These are phyloP conservation scores for Geotrichum carabidarum DNA, from an alignment of 1,139 yeast genomes.

Conservation along the genomic window DNA sequence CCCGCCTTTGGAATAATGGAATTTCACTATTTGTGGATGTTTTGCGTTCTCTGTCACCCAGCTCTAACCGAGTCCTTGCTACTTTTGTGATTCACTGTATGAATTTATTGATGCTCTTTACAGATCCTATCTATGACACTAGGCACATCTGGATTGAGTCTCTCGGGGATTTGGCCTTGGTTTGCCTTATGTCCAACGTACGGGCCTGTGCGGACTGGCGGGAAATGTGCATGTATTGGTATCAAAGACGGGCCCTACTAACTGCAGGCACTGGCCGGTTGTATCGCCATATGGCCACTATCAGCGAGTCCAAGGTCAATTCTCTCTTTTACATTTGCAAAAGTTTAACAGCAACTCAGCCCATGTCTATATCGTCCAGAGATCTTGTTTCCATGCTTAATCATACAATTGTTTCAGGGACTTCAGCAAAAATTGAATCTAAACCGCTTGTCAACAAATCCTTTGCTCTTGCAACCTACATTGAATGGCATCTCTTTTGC, in stretches of 20 bases:
- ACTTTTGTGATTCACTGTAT: slow-evolving; percentile 31
- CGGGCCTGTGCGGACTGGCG: slow-evolving; percentile 31
- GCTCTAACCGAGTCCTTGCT: slow-evolving; percentile 27
- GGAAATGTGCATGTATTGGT: slow-evolving; percentile 34
- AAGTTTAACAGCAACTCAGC: slow-evolving; percentile 27
- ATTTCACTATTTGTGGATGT: slow-evolving; percentile 32
- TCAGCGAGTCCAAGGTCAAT: slow-evolving; percentile 29
- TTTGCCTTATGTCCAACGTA: slow-evolving; percentile 28
- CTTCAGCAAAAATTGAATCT: not conserved
- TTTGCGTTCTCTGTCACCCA: slow-evolving; percentile 28
- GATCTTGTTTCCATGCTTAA: slow-evolving; percentile 1
- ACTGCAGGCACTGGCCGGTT: slow-evolving; percentile 35
- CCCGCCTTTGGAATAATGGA: slow-evolving; percentile 36
- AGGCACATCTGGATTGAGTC: slow-evolving; percentile 36
- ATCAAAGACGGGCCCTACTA: slow-evolving; percentile 29
- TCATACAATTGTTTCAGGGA: not conserved
- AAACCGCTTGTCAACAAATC: not conserved
- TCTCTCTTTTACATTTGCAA: slow-evolving; percentile 35
- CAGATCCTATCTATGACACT: slow-evolving; percentile 33
- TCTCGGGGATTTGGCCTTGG: slow-evolving; percentile 35
- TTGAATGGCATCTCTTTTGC: not conserved
- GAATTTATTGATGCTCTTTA: slow-evolving; percentile 30
- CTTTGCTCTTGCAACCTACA: not conserved
- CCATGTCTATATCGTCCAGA: slow-evolving; percentile 22
- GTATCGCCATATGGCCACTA: slow-evolving; percentile 34